A percentile compares a stretch with the other conserved stretches of the same genome.
These are phyloP conservation scores for Penicillium egyptiacum DNA, from an alignment of 495 filamentous ascomycete genomes.

Conservation along the genomic window DNA sequence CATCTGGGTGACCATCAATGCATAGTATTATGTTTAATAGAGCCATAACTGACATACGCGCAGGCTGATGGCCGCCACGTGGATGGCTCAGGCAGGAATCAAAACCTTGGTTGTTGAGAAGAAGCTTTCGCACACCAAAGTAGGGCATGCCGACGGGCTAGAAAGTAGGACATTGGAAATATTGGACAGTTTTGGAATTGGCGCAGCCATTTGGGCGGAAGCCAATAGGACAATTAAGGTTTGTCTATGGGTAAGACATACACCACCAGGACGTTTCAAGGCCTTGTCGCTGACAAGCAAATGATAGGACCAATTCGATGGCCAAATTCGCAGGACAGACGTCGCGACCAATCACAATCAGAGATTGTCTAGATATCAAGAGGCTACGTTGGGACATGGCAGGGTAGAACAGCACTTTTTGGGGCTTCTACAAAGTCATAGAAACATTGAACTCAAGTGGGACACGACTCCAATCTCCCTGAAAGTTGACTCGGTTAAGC, in stretches of 20 bases:
- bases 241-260: constrained; percentile 28
- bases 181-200: constrained; percentile 60
- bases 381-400: constrained; percentile 52
- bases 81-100: constrained; percentile 57
- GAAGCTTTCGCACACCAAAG: constrained; percentile 12
- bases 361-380: constrained; percentile 46
- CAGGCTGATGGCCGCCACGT: constrained; percentile 54
- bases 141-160: constrained; percentile 17
- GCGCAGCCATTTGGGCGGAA: constrained; percentile 56
- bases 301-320: background rate
- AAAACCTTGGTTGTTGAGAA: constrained; percentile 56
- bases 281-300: background rate
- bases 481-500: constrained; percentile 39
- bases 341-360: constrained; percentile 5
- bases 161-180: constrained; percentile 52
- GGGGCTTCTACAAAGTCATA: constrained; percentile 38
- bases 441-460: constrained; percentile 35
- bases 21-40: too few species aligned
- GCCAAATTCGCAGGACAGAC: constrained; percentile 2
- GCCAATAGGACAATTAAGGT: constrained; percentile 49
- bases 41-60: too few species aligned
- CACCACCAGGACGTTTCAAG: background rate
- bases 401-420: constrained; percentile 53
- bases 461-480: constrained; percentile 41
- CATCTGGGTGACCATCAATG: too few species aligned